A percentile compares a stretch with the other conserved stretches of the same genome.
These are phyloP conservation scores for Lachancea meyersii DNA, from an alignment of 805 yeast genomes.

Conservation along the genomic window DNA sequence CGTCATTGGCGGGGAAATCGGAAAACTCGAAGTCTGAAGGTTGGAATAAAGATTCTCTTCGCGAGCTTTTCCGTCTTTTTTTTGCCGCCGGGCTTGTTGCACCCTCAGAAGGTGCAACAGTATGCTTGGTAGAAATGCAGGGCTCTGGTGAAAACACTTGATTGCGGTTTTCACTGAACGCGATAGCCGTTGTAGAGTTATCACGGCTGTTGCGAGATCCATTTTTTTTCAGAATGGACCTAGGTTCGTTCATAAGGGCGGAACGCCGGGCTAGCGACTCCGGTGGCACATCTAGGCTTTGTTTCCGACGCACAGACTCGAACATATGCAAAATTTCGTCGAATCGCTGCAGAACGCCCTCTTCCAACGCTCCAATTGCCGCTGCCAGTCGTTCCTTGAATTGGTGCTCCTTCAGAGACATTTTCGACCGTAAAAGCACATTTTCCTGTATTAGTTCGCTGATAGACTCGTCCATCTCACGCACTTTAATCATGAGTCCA, in stretches of 20 bases:
- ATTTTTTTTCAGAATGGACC: constrained; percentile 7
- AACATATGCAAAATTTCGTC: constrained; percentile 42
- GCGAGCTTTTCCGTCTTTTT: constrained; percentile 35
- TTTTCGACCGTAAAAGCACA: constrained; percentile 36
- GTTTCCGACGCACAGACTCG: constrained; percentile 36
- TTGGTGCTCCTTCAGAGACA: constrained; percentile 27
- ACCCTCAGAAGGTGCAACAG: constrained; percentile 2
- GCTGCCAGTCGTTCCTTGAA: constrained; percentile 35
- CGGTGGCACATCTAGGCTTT: constrained; percentile 31
- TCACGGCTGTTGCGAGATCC: not conserved
- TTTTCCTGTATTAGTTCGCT: constrained; percentile 48
- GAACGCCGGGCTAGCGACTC: constrained; percentile 9
- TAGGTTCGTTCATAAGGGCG: constrained; percentile 22
- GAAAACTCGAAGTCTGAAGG: constrained; percentile 31
- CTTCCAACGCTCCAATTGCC: constrained; percentile 38
- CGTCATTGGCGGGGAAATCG: constrained; percentile 18
- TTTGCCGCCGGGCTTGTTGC: constrained; percentile 19
- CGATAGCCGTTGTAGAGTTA: constrained; percentile 1
- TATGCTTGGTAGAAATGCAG: not conserved
- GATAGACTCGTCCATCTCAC: constrained; percentile 47
- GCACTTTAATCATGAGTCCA: constrained; percentile 43
- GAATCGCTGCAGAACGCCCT: constrained; percentile 37
- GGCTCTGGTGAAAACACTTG: constrained; percentile 6
- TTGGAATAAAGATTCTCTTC: constrained; percentile 38
- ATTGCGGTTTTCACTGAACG: constrained; percentile 6